Evolutionary conservation across 768 basidiomycete species (phyloP).

Genomic region (Suillus cothurnatus): DNA sequence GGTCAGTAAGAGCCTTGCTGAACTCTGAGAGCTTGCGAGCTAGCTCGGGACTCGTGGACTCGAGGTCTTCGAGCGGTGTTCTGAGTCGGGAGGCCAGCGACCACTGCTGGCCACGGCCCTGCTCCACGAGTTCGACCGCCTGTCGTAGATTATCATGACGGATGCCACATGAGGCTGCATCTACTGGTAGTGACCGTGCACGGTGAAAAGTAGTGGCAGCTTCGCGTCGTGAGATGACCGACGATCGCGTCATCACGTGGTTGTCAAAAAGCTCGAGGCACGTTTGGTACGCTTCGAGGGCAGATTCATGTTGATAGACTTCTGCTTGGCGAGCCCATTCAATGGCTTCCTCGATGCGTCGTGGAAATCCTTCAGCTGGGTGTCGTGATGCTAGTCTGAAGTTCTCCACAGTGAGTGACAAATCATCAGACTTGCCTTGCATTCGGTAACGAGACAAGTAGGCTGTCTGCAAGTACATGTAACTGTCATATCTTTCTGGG

Average conservation of each 20-base stretch:
- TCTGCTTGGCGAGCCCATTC: not conserved
- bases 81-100: not conserved
- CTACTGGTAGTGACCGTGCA: not conserved
- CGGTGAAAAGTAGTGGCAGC: not conserved
- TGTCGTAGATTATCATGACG: not conserved
- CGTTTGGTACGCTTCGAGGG: not conserved
- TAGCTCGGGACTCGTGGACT: not conserved
- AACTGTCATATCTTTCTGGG: not conserved
- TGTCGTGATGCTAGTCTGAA: not conserved
- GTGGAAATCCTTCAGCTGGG: not conserved
- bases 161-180: not conserved
- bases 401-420: not conserved
- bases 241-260: not conserved
- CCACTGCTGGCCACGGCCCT: not conserved
- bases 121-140: not conserved
- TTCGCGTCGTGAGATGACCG: not conserved
- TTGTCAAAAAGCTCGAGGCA: not conserved
- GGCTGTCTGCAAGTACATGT: not conserved
- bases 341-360: fast-evolving
- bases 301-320: not conserved
- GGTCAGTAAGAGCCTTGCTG: not conserved
- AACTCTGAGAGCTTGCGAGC: not conserved
- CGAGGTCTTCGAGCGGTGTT: not conserved
- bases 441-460: not conserved
- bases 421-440: not conserved